Conservation (phyloP, 805 yeast genomes). For the Candida maesae region DNA sequence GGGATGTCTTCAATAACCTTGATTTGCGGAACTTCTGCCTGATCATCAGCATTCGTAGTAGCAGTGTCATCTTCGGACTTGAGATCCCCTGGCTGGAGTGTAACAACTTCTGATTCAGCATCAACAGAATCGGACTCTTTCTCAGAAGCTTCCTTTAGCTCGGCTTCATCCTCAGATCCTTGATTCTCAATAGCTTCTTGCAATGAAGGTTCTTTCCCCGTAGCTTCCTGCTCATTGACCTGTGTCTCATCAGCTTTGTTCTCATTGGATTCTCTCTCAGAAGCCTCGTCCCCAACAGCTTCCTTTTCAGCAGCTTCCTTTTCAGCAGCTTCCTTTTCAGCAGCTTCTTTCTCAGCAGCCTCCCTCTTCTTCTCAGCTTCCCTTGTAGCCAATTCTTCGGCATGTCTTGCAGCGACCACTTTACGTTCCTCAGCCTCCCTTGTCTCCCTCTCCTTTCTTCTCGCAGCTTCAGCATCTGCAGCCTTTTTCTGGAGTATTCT, state of each 20-base stretch:
- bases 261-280: background rate
- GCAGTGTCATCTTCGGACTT: too few species aligned
- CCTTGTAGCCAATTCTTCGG: conserved; percentile 1
- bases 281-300: background rate
- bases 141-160: background rate
- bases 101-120: too few species aligned
- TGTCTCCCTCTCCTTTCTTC: conserved; percentile 5
- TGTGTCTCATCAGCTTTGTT: too few species aligned
- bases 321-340: background rate
- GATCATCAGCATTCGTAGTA: background rate
- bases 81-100: too few species aligned
- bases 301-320: background rate
- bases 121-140: too few species aligned
- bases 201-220: background rate
- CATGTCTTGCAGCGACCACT: conserved; percentile 4
- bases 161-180: background rate
- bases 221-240: background rate
- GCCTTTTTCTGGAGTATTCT: conserved; percentile 11
- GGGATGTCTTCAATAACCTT: too few species aligned
- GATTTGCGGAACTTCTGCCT: too few species aligned
- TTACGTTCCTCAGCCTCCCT: conserved; percentile 5
- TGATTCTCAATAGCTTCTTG: background rate
- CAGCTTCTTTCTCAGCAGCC: conserved; percentile 3
- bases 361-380: conserved; percentile 4
- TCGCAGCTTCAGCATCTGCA: conserved; percentile 9